Conservation (phyloP, 1,284 basidiomycete species). For the Heliocybe sulcata region DNA sequence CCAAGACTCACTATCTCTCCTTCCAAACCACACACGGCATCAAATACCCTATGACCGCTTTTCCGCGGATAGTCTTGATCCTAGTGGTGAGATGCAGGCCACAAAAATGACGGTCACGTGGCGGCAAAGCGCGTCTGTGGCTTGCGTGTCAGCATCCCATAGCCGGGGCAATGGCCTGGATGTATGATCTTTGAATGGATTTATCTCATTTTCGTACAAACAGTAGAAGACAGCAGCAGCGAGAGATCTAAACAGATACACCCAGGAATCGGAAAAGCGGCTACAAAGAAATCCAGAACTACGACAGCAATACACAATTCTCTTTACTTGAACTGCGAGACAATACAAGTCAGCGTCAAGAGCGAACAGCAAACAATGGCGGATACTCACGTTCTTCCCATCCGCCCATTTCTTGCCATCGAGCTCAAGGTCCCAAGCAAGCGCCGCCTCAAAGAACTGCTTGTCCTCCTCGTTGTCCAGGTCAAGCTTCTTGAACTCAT, state of each 20-base stretch:
- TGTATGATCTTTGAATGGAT: not conserved
- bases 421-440: constrained; percentile 86
- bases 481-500: constrained; percentile 73
- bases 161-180: too few relatives aligned
- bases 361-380: not conserved
- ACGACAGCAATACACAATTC: not conserved
- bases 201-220: not conserved
- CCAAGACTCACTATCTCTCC: too few relatives aligned
- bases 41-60: too few relatives aligned
- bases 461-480: constrained; percentile 66
- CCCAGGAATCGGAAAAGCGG: not conserved
- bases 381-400: constrained; percentile 66
- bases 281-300: constrained; percentile 1
- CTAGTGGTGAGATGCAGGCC: too few relatives aligned
- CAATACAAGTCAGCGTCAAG: not conserved
- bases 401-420: constrained; percentile 84
- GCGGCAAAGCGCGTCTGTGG: too few relatives aligned
- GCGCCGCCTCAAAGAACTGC: constrained; percentile 82
- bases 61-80: too few relatives aligned
- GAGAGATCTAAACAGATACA: not conserved
- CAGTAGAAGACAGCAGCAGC: not conserved
- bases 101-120: too few relatives aligned
- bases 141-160: too few relatives aligned
- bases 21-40: too few relatives aligned
- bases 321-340: constrained; percentile 21